A percentile compares a stretch with the other conserved stretches of the same genome.
These are phyloP conservation scores for Apophysomyces sp. DNA, from an alignment of 371 early-diverging fungal genomes.

Conservation along the genomic window DNA sequence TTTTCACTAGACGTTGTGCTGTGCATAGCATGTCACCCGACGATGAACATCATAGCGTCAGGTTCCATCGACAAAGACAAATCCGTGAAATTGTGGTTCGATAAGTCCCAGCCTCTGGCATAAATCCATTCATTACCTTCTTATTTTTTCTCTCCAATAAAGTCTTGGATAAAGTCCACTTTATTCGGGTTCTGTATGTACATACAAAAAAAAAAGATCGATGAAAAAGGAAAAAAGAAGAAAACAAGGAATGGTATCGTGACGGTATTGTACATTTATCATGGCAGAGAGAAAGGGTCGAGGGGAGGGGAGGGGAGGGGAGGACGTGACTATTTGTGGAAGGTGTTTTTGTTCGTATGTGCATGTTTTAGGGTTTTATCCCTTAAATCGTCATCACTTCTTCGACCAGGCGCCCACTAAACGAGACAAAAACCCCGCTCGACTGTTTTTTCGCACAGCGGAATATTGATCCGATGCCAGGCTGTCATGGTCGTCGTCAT, in stretches of 20 bases:
- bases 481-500: slow-evolving; percentile 4
- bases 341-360: not conserved
- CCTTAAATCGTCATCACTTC: slow-evolving; percentile 17
- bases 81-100: slow-evolving; percentile 88
- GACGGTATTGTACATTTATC: slow-evolving; percentile 2
- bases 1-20: slow-evolving; percentile 85
- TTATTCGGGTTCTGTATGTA: slow-evolving; percentile 1
- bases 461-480: slow-evolving; percentile 15
- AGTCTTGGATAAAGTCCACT: not conserved
- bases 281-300: not conserved
- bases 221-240: not conserved
- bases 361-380: too few species aligned
- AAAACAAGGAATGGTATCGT: slow-evolving; percentile 5
- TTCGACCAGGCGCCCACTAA: slow-evolving; percentile 31
- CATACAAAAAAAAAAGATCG: not conserved
- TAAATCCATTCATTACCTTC: not conserved
- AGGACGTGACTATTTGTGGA: not conserved
- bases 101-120: slow-evolving; percentile 37
- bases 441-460: slow-evolving; percentile 6
- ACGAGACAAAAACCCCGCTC: slow-evolving; percentile 29
- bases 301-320: not conserved
- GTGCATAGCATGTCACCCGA: slow-evolving; percentile 94
- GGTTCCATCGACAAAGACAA: slow-evolving; percentile 91
- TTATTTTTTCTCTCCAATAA: not conserved
- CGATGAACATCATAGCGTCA: slow-evolving; percentile 92